Evolutionary conservation across 768 basidiomycete genomes (phyloP), one percentile per base, ranked within the genome.

Genomic region (Boletus pseudo-olivaceus): DNA sequence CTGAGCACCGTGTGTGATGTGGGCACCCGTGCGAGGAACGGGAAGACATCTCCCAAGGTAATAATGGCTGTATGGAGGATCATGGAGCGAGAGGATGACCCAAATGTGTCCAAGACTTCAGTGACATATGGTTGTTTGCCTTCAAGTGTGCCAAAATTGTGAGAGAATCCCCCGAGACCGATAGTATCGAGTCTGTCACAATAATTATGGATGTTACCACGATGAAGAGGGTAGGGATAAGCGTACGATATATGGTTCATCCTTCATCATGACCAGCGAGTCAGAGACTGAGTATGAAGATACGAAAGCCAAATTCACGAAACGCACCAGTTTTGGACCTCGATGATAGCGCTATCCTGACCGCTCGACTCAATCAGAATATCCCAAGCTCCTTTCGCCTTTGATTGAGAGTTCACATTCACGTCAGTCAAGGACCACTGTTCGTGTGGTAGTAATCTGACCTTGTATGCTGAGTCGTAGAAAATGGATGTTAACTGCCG

Each of bases 71-170:
- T 52, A 30, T 70, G 69, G 44, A 75, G 23, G 11, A 63, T 41
- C 11, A 67, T 67, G 2, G 51, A 41, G 0, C 30, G 11, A 15
- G 56, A 55, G 7, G 72, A 62, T 15, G 57, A 55, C 3, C 26
- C 34, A 46, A 77, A 72, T 0, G 69, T 63, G 19, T 76, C 74
- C 29, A 81, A 76, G 5, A 72, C 67, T 7, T 75, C 69, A 3
- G 73, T 68, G 7, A 83, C 72, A 3, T 72, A 54, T 3, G 78
- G 68, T 19, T 62, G 63, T 49, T 79, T 74, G 1, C 82, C 82
- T 8, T 78, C 75, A 3, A 84, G 72, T 0, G 78, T 65, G 15
- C 76, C 75, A 56, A 84, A 85, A 60, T 83, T 73, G 59, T 84
- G 77, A 5, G 45, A 46, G 14, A 47, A 47, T 23, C 46, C 33